Evolutionary conservation across 169 alveolate species (phyloP).

Genomic region (Plasmodium blacklocki): DNA sequence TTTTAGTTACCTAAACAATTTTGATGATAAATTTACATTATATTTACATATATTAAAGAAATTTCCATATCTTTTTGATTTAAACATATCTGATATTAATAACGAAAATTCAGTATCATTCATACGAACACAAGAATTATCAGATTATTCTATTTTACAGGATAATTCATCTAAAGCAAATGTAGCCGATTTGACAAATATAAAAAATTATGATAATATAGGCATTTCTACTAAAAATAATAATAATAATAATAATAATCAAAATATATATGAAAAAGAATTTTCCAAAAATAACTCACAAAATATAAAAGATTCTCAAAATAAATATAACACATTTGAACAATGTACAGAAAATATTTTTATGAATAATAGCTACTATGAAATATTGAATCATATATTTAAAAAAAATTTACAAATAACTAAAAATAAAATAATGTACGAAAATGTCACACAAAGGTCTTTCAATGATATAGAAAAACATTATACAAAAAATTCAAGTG

Average conservation of each 20-base stretch:
- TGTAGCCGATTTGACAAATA: neutral
- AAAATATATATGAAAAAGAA: neutral
- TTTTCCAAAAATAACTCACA: neutral
- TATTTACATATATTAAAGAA: constrained; percentile 53
- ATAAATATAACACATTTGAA: neutral
- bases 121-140: neutral
- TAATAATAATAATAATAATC: neutral
- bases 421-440: constrained; percentile 19
- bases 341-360: constrained; percentile 13
- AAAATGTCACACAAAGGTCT: neutral
- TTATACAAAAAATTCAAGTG: constrained; percentile 7
- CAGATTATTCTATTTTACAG: neutral
- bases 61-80: constrained; percentile 36
- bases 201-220: neutral
- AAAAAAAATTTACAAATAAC: constrained; percentile 53
- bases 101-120: neutral
- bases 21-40: constrained; percentile 32
- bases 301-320: neutral
- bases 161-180: neutral
- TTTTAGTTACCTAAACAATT: constrained; percentile 45
- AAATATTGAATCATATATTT: constrained; percentile 52
- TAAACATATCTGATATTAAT: constrained; percentile 32
- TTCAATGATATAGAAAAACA: neutral
- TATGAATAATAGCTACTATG: constrained; percentile 30
- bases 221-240: neutral